Percentiles rank a stretch among this genome's conserved stretches.
Conservation (phyloP, 176 grass and related monocot genomes). For the Aegilops tauschii region DNA sequence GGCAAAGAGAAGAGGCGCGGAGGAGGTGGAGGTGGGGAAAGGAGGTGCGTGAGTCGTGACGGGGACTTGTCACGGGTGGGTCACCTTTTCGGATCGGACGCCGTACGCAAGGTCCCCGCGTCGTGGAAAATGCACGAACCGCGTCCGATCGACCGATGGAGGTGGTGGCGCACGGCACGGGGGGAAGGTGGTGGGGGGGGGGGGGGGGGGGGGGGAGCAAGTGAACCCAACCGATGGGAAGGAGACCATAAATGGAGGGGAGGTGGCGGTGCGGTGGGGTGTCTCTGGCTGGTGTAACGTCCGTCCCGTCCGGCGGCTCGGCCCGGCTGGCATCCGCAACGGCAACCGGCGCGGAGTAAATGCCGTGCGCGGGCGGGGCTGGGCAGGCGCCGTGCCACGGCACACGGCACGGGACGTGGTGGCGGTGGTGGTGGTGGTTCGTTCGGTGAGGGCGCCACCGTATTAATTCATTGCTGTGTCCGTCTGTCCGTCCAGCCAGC, state of each 20-base stretch:
- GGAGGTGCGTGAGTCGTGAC: conserved; percentile 27
- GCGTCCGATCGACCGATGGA: not conserved
- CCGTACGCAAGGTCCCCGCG: not conserved
- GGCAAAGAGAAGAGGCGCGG: not conserved
- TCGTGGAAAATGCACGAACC: not conserved
- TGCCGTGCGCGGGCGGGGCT: not conserved
- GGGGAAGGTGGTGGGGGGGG: too few relatives aligned
- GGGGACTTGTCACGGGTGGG: conserved; percentile 42
- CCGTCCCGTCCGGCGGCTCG: not conserved
- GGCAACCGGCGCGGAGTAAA: not conserved
- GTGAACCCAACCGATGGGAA: too few relatives aligned
- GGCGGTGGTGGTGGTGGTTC: not conserved
- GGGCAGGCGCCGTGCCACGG: not conserved
- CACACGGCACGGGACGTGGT: not conserved
- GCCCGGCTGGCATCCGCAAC: not conserved
- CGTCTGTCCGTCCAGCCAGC: not conserved
- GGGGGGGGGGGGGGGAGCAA: too few relatives aligned
- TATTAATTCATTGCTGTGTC: not conserved
- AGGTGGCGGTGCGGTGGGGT: not conserved
- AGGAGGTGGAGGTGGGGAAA: not conserved
- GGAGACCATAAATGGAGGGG: not conserved
- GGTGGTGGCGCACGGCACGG: too few relatives aligned
- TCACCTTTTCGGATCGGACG: not conserved
- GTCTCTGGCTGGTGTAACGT: conserved; percentile 23
- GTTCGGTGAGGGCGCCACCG: not conserved